Base-by-base conservation (phyloP, 345 rosid species). In the Euphorbia lathyris region DNA sequence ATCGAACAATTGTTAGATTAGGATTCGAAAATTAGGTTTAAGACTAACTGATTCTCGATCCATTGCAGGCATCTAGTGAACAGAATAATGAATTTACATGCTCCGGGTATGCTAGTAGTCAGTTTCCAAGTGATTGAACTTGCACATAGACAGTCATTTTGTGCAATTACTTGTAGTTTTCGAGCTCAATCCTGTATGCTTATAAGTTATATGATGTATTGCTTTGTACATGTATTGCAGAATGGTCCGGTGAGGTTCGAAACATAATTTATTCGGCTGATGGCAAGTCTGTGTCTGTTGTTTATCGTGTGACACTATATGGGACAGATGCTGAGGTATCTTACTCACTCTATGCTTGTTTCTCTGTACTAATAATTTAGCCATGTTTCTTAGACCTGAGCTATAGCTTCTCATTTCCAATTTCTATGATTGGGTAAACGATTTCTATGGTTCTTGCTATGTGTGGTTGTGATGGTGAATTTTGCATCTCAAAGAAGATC, bases 181-280 rank as follows among this genome's bases (percentile, higher is more conserved):
- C 0, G 29, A 66, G 36, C 42, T 51, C 66, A n/a, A 25, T 66
- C 26, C 42, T 50, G 32, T 17, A 26, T 8, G 36, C 30, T 17
- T 3, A 10, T 34, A 7, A 2, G 38, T 34, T 34, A 22, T n/a
- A n/a, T n/a, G n/a, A n/a, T n/a, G 7, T 81, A 42, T 30, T 25
- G 43, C 43, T 1, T 40, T 40, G 10, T 40, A 34, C 63, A 25
- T 63, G 58, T 74, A 38, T 71, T 81, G 67, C 79, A 86, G 90
- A 89, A 63, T 89, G 97, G 96, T 91, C 97, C 29, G 97, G 97
- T 63, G 97, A 89, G 78, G 93, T 89, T 78, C 88, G 93, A 51
- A 86, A 76, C 71, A 78, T 89, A 34, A 84, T 86, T 27, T 91
- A 91, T 78, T 89, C 97, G 47, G 82, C 93, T 19, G 89, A 91